Conservation (phyloP, 805 yeast species). For the Saccharomycopsis microspora region DNA sequence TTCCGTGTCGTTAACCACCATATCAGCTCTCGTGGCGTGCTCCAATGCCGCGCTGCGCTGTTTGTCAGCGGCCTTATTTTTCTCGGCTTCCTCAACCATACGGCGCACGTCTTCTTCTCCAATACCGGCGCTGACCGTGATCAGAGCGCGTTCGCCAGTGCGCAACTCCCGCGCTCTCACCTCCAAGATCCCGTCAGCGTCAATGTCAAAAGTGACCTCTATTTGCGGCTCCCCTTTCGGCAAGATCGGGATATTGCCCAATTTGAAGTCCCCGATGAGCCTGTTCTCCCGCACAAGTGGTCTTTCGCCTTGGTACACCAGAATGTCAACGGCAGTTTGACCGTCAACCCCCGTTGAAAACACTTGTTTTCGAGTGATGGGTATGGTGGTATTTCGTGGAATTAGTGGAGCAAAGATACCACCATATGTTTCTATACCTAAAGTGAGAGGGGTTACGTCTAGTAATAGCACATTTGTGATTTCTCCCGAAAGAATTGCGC, state of each 20-base stretch:
- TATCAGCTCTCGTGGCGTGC: constrained; percentile 68
- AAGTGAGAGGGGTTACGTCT: constrained; percentile 75
- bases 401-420: constrained; percentile 74
- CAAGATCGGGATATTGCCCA: constrained; percentile 61
- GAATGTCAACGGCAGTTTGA: constrained; percentile 73
- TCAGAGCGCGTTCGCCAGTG: constrained; percentile 66
- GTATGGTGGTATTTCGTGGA: constrained; percentile 68
- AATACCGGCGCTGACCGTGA: constrained; percentile 60
- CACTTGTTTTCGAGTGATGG: constrained; percentile 60
- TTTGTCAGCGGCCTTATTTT: constrained; percentile 48
- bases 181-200: constrained; percentile 75
- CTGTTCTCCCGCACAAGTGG: constrained; percentile 70
- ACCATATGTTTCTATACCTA: constrained; percentile 79
- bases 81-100: constrained; percentile 56
- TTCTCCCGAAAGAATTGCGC: constrained; percentile 77
- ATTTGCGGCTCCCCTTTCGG: constrained; percentile 78
- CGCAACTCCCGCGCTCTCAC: constrained; percentile 75
- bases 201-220: constrained; percentile 65
- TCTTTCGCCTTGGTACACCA: constrained; percentile 76
- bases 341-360: constrained; percentile 79
- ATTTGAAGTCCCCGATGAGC: constrained; percentile 61
- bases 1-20: constrained; percentile 79
- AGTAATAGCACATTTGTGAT: constrained; percentile 65
- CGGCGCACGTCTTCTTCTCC: constrained; percentile 56
- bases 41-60: constrained; percentile 51